A percentile compares a stretch with the other conserved stretches of the same genome.
Evolutionary conservation across 768 basidiomycete genomes (phyloP).

Genomic region (Tylopilus vinaceipallidus): DNA sequence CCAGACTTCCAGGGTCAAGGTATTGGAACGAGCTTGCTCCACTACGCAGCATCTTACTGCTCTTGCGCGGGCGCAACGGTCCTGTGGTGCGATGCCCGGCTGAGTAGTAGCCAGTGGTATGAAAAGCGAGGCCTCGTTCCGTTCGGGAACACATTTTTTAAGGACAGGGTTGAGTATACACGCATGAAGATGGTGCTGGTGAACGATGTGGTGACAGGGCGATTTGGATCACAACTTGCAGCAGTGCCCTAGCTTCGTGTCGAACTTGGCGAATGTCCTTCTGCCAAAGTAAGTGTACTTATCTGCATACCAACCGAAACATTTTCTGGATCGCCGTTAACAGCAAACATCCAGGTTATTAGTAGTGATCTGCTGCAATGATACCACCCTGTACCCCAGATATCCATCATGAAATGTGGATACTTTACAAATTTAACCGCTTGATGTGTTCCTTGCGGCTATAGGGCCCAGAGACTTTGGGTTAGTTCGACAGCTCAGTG

Average conservation of each 20-base stretch:
- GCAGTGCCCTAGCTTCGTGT: not conserved
- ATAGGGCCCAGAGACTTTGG: slow-evolving; percentile 1
- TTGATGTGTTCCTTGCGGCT: slow-evolving; percentile 4
- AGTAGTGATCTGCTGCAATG: slow-evolving; percentile 1
- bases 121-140: slow-evolving; percentile 45
- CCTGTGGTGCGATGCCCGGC: slow-evolving; percentile 61
- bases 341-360: slow-evolving; percentile 5
- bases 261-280: not conserved
- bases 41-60: slow-evolving; percentile 37
- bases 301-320: not conserved
- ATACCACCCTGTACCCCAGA: slow-evolving; percentile 19
- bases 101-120: slow-evolving; percentile 48
- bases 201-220: not conserved
- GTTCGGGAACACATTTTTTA: slow-evolving; percentile 54
- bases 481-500: not conserved
- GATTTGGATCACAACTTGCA: not conserved
- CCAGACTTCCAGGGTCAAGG: slow-evolving; percentile 50
- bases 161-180: slow-evolving; percentile 53
- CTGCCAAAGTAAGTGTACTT: slow-evolving; percentile 5
- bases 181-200: slow-evolving; percentile 45
- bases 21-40: slow-evolving; percentile 50
- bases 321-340: slow-evolving; percentile 11
- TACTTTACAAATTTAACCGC: slow-evolving; percentile 1
- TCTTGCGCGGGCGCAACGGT: slow-evolving; percentile 40
- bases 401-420: slow-evolving; percentile 4